Evolutionary conservation across 371 early-diverging fungal species (phyloP), one percentile per base, ranked within the genome.

Genomic region (Mucor lusitanicus): DNA sequence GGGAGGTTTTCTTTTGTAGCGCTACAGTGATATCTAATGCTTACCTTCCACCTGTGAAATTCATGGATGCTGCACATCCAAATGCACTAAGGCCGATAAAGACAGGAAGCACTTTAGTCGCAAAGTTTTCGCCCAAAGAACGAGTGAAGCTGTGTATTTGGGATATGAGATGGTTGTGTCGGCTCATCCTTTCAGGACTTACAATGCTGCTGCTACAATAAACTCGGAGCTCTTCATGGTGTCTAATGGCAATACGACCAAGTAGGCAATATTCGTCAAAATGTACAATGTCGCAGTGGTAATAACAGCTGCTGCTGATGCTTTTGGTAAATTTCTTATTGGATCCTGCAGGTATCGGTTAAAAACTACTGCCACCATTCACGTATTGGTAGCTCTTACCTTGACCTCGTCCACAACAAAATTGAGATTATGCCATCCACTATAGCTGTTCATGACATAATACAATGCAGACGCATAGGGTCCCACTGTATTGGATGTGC

Each of bases 401-500:
- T 79, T 79, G n/a, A 82, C 74, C 68, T 82, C 82, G 61, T 82
- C 82, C 44, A 77, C 32, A 27, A 79, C 65, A 30, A 64, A 75
- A 28, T 79, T 75, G 1, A 82, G 61, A 50, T 79, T 79, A 42
- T 82, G 76, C 72, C 76, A 82, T 0, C 82, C 82, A 37, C 79
- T 76, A 25, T 79, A 82, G 8, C 74, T 72, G 50, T 74, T 75
- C 73, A 78, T 76, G 0, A 79, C 79, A 73, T 75, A 82, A 48
- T 79, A 82, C 6, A 82, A 19, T 0, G 77, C 82, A 44, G 76
- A 75, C 6, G 82, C 82, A 75, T 82, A 82, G 11, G 82, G 76
- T 0, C 70, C 79, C 37, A 74, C 59, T 3, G 69, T 69, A 23
- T 40, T 60, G 0, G 79, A 64, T 30, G 79, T 77, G 3, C 77